Evolutionary conservation across 75 land plant genomes (phyloP).

Genomic region (Chamaecyparis obtusa): DNA sequence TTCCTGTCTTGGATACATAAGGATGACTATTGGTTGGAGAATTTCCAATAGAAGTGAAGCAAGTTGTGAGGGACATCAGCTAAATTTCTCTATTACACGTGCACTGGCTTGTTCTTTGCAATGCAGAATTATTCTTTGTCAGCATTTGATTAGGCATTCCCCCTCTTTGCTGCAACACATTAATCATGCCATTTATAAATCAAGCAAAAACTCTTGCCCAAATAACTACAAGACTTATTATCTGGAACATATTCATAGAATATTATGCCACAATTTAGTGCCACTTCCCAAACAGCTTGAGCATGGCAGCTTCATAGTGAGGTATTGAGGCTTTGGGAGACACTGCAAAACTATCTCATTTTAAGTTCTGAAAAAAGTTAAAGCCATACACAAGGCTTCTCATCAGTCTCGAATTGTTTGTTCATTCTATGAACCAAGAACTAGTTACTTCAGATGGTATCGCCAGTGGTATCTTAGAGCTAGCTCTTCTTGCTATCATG

Average conservation of each 20-base stretch:
- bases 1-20: not conserved
- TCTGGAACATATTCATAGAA: not conserved
- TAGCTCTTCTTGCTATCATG: not conserved
- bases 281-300: not conserved
- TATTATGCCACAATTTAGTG: not conserved
- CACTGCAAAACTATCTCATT: not conserved
- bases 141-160: not conserved
- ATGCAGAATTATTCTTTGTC: not conserved
- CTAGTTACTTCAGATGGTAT: not conserved
- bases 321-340: not conserved
- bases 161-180: not conserved
- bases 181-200: not conserved
- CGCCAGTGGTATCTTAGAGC: not conserved
- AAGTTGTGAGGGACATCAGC: not conserved
- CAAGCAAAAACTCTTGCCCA: not conserved
- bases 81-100: not conserved
- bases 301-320: not conserved
- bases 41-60: not conserved
- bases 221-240: not conserved
- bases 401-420: not conserved
- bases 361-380: not conserved
- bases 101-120: not conserved
- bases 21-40: not conserved
- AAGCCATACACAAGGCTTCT: not conserved
- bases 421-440: not conserved